These are phyloP conservation scores for Salvia rosmarinus DNA, from an alignment of 257 asterid genomes.

Conservation along the genomic window DNA sequence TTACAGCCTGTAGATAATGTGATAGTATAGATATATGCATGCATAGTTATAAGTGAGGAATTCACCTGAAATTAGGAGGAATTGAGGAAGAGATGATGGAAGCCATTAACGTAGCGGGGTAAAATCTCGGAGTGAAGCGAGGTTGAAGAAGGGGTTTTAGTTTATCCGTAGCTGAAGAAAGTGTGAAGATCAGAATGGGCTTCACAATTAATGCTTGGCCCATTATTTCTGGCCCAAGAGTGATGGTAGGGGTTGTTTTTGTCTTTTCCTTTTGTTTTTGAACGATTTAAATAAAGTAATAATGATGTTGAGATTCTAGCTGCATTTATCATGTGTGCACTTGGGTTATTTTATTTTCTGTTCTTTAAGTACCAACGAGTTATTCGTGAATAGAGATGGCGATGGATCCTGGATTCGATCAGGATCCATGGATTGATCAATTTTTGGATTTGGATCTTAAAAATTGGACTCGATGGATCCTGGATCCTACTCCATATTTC, in stretches of 20 bases:
- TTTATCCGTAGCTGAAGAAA: slow-evolving; percentile 5
- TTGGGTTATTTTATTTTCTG: no score
- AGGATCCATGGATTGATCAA: no score
- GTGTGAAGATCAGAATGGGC: slow-evolving; percentile 13
- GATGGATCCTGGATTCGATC: no score
- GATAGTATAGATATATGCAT: neutral
- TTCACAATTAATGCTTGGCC: neutral
- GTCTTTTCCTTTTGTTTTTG: no score
- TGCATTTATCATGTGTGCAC: no score
- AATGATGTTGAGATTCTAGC: neutral
- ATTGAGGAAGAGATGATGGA: slow-evolving; percentile 39
- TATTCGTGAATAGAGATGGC: no score
- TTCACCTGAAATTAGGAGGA: slow-evolving; percentile 41
- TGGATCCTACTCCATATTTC: no score
- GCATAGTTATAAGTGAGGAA: neutral
- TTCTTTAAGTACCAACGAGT: no score
- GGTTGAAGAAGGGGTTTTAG: neutral
- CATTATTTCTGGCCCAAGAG: slow-evolving; percentile 16
- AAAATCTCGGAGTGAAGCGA: neutral
- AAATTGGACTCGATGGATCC: no score
- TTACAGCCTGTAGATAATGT: neutral
- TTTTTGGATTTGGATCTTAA: no score
- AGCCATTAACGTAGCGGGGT: slow-evolving; percentile 38
- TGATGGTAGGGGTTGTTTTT: no score
- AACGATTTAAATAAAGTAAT: no score